A percentile compares a stretch with the other conserved stretches of the same genome.
These are phyloP conservation scores for Nigrograna mackinnonii DNA, from an alignment of 2,329 filamentous ascomycete species.

Conservation along the genomic window DNA sequence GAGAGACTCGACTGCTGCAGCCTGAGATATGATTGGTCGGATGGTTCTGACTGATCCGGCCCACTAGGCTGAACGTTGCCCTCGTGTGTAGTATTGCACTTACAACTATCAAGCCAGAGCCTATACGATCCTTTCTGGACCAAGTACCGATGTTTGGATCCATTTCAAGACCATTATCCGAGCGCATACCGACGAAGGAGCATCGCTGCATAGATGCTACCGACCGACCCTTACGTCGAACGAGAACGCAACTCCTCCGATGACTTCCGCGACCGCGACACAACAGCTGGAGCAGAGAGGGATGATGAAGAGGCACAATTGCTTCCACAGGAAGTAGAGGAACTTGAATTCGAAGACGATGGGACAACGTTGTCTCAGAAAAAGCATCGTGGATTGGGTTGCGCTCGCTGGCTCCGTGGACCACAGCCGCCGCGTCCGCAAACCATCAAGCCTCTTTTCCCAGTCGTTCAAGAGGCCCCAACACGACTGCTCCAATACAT, in stretches of 20 bases:
- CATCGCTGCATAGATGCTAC: constrained; percentile 1
- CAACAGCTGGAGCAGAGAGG: constrained; percentile 5
- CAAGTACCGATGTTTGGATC: no score
- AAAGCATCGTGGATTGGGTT: constrained; percentile 1
- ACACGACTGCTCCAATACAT: constrained; percentile 62
- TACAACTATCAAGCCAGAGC: no score
- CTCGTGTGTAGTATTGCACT: no score
- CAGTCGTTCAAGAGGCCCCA: constrained; percentile 67
- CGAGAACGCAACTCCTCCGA: constrained; percentile 6
- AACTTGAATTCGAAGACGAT: constrained; percentile 28
- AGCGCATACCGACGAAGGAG: no score
- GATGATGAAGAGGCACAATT: constrained; percentile 34
- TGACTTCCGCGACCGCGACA: not conserved
- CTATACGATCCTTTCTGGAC: no score
- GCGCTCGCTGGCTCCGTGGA: constrained; percentile 42
- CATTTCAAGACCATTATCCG: no score
- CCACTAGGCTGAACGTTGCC: no score
- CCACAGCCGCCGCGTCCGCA: constrained; percentile 48
- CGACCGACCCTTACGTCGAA: constrained; percentile 1
- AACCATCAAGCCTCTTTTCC: constrained; percentile 58
- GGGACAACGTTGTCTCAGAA: constrained; percentile 2
- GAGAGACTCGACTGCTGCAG: no score
- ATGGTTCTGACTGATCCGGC: no score
- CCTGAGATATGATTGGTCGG: no score
- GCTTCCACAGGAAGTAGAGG: constrained; percentile 19